Conservation (phyloP, 768 basidiomycete genomes). For the Tephrocybe sp. region DNA sequence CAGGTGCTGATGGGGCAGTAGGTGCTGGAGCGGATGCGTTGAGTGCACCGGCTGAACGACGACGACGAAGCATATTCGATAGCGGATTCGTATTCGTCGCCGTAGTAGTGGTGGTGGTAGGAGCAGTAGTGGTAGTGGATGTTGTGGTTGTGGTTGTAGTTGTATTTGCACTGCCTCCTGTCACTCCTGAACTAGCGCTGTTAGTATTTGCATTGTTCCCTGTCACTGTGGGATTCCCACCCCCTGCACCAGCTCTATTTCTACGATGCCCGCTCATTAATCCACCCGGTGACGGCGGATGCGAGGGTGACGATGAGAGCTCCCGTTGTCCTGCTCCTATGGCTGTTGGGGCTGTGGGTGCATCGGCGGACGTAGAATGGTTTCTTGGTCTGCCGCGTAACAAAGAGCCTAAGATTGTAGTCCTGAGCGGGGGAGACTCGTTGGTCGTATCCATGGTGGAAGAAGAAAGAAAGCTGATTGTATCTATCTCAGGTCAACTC, state of each 20-base stretch:
- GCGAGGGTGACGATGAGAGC: slow-evolving; percentile 41
- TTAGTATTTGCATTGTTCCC: slow-evolving; percentile 29
- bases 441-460: slow-evolving; percentile 29
- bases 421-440: slow-evolving; percentile 45
- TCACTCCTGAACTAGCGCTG: slow-evolving; percentile 36
- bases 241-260: slow-evolving; percentile 2
- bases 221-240: slow-evolving; percentile 18
- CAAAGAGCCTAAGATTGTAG: slow-evolving; percentile 71
- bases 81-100: slow-evolving; percentile 35
- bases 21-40: slow-evolving; percentile 22
- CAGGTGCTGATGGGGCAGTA: slow-evolving; percentile 11
- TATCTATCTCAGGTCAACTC: no score
- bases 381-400: slow-evolving; percentile 69
- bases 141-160: slow-evolving; percentile 18
- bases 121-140: slow-evolving; percentile 4
- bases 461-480: no score
- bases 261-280: slow-evolving; percentile 17
- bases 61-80: slow-evolving; percentile 61
- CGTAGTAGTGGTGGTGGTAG: slow-evolving; percentile 19
- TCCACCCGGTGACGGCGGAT: slow-evolving; percentile 29
- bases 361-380: slow-evolving; percentile 49
- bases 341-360: no score
- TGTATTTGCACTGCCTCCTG: slow-evolving; percentile 23
- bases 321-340: slow-evolving; percentile 27
- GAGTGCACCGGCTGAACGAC: slow-evolving; percentile 62